These are phyloP conservation scores for Coemansia sp. DNA, from an alignment of 371 early-diverging fungal genomes.

Conservation along the genomic window DNA sequence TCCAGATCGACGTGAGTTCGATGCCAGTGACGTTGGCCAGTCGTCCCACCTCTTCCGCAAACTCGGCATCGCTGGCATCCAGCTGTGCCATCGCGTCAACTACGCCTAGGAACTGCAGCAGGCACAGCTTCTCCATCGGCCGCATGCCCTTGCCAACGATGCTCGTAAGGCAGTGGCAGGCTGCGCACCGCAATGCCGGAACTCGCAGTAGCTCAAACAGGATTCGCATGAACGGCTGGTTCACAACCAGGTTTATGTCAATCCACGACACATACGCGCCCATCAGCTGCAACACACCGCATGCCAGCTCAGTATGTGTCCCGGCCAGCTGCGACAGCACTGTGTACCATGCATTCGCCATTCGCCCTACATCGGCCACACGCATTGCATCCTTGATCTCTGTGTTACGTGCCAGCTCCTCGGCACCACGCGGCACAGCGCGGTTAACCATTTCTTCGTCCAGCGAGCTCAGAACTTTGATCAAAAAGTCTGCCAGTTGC, in stretches of 20 bases:
- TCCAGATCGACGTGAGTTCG: conserved; percentile 78
- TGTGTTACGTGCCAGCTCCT: conserved; percentile 73
- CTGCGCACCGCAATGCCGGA: conserved; percentile 63
- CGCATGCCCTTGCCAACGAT: conserved; percentile 92
- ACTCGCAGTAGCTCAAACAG: conserved; percentile 70
- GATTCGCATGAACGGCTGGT: conserved; percentile 74
- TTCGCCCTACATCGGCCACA: conserved; percentile 68
- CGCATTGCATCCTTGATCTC: conserved; percentile 92
- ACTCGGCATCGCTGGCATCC: conserved; percentile 59
- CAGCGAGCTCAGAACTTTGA: conserved; percentile 76
- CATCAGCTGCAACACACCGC: conserved; percentile 32
- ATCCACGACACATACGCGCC: conserved; percentile 79
- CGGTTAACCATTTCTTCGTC: conserved; percentile 90
- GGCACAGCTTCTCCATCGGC: conserved; percentile 78
- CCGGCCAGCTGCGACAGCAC: conserved; percentile 50
- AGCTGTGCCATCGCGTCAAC: conserved; percentile 61
- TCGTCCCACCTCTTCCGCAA: conserved; percentile 79
- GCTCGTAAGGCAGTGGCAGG: conserved; percentile 79
- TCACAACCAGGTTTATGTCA: conserved; percentile 87
- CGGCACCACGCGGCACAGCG: conserved; percentile 68
- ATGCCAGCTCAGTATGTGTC: conserved; percentile 29
- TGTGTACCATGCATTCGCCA: conserved; percentile 80
- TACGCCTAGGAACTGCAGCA: conserved; percentile 77
- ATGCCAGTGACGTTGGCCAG: conserved; percentile 79
- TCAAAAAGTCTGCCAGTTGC: conserved; percentile 73